Percentiles rank a stretch among this genome's conserved stretches.
These are phyloP conservation scores for Barnettozyma sucrosica DNA, from an alignment of 805 yeast species.

Conservation along the genomic window DNA sequence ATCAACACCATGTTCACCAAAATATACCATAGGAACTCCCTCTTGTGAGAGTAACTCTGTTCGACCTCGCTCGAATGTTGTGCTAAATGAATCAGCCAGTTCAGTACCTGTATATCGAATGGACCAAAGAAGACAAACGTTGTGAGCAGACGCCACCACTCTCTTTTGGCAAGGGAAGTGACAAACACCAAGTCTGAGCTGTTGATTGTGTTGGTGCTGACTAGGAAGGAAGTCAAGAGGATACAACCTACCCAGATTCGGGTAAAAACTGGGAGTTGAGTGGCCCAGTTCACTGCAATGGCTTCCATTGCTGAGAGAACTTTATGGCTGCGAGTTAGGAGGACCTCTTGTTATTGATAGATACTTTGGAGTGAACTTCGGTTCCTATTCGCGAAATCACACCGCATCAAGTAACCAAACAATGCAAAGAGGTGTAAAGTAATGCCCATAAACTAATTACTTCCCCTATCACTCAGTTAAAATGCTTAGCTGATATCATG, in stretches of 20 bases:
- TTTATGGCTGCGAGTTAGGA: not conserved
- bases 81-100: constrained; percentile 5
- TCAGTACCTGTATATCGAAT: constrained; percentile 11
- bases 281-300: constrained; percentile 15
- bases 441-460: no score
- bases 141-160: constrained; percentile 21
- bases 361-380: no score
- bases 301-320: constrained; percentile 17
- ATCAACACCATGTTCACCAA: constrained; percentile 8
- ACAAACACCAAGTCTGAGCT: constrained; percentile 11
- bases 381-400: no score
- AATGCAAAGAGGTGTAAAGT: no score
- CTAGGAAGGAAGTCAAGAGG: constrained; percentile 10
- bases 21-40: constrained; percentile 20
- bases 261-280: constrained; percentile 17
- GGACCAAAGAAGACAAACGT: constrained; percentile 17
- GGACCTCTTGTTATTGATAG: not conserved
- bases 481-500: no score
- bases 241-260: constrained; percentile 15
- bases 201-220: constrained; percentile 10
- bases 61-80: constrained; percentile 16
- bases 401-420: no score
- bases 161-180: constrained; percentile 9
- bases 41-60: constrained; percentile 3
- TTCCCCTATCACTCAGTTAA: no score